Percentiles rank a stretch among this genome's conserved stretches.
Conservation (phyloP, 2,329 filamentous ascomycete species). For the Keithomyces neogunnii region DNA sequence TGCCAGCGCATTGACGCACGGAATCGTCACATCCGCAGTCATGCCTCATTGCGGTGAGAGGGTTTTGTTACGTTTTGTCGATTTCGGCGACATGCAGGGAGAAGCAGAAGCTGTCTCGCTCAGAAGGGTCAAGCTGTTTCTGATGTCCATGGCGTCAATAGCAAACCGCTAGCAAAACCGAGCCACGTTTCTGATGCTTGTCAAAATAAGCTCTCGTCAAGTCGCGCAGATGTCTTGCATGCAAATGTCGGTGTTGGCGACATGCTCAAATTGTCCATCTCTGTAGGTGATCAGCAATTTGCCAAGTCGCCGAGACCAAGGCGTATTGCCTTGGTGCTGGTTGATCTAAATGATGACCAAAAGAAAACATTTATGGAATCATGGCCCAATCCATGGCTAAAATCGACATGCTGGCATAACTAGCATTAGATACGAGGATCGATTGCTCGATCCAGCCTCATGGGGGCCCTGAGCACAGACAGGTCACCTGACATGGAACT, state of each 20-base stretch:
- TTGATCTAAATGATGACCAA: too few relatives aligned
- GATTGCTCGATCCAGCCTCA: not conserved
- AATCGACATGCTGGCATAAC: too few relatives aligned
- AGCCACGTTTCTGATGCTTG: not conserved
- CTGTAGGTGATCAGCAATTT: too few relatives aligned
- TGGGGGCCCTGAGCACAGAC: not conserved
- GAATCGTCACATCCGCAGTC: not conserved
- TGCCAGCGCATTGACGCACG: not conserved
- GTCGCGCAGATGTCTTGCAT: not conserved
- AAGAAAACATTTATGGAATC: too few relatives aligned
- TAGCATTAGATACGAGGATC: not conserved
- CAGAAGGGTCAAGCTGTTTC: not conserved
- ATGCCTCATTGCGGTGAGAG: not conserved
- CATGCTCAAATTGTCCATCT: too few relatives aligned
- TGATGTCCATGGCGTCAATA: not conserved
- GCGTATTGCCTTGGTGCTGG: too few relatives aligned
- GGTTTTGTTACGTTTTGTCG: too few relatives aligned
- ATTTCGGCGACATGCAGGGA: too few relatives aligned
- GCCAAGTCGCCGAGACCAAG: too few relatives aligned
- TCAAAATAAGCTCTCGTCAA: not conserved
- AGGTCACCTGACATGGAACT: conserved; percentile 5
- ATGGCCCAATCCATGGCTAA: too few relatives aligned
- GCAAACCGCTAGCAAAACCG: not conserved
- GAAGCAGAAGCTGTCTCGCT: not conserved
- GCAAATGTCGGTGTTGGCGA: not conserved